These are phyloP conservation scores for Leptographium procerum DNA, from an alignment of 2,329 filamentous ascomycete species.

Conservation along the genomic window DNA sequence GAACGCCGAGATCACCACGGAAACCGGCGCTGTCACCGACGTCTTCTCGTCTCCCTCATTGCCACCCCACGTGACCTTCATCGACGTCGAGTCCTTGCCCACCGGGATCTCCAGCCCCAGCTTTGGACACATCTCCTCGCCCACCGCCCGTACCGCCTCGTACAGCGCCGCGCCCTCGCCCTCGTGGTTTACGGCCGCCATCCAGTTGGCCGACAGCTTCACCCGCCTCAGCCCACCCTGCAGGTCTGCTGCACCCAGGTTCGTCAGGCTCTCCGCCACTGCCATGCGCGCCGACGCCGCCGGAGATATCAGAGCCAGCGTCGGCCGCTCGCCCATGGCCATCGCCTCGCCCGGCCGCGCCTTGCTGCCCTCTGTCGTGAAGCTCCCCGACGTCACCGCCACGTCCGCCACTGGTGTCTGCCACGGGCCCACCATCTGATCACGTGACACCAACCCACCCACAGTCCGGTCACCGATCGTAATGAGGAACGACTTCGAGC, in stretches of 20 bases:
- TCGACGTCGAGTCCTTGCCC: slow-evolving; percentile 95
- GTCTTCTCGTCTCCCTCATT: slow-evolving; percentile 39
- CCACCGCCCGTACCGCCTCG: slow-evolving; percentile 85
- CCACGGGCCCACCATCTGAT: slow-evolving; percentile 96
- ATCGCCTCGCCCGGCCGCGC: slow-evolving; percentile 85
- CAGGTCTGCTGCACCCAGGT: slow-evolving; percentile 67
- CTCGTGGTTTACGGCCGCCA: slow-evolving; percentile 89
- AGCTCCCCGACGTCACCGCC: slow-evolving; percentile 77
- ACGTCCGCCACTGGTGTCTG: slow-evolving; percentile 90
- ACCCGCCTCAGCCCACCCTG: slow-evolving; percentile 59
- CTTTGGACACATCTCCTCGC: slow-evolving; percentile 80
- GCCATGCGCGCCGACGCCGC: slow-evolving; percentile 92
- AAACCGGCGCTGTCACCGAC: slow-evolving; percentile 86
- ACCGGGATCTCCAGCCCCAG: slow-evolving; percentile 92
- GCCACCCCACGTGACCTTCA: slow-evolving; percentile 95
- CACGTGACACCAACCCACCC: slow-evolving; percentile 75
- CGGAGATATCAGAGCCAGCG: slow-evolving; percentile 77
- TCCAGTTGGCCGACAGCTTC: slow-evolving; percentile 94
- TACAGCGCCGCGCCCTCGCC: slow-evolving; percentile 89
- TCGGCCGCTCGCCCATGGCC: slow-evolving; percentile 90
- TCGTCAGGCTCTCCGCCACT: slow-evolving; percentile 86
- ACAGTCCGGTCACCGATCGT: slow-evolving; percentile 92
- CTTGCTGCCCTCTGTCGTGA: slow-evolving; percentile 54
- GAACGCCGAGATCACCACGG: slow-evolving; percentile 84
- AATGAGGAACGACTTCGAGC: slow-evolving; percentile 95